A percentile compares a stretch with the other conserved stretches of the same genome.
Evolutionary conservation across 2,329 filamentous ascomycete species (phyloP).

Genomic region (Fusarium verrucosum): DNA sequence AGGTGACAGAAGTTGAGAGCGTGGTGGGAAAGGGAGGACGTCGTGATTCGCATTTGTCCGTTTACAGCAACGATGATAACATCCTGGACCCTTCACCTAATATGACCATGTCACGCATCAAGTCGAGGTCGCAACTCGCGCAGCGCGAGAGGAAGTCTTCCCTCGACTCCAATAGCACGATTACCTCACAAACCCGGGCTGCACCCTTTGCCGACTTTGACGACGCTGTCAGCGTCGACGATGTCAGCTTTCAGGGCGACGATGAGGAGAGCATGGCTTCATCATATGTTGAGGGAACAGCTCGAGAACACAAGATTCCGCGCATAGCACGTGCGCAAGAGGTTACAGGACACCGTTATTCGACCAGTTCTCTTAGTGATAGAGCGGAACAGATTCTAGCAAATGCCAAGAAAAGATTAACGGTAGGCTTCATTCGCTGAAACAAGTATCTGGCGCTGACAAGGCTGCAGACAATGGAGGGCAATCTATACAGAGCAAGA

Average conservation of each 20-base stretch:
- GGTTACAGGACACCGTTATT: slow-evolving; percentile 66
- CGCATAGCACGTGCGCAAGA: slow-evolving; percentile 27
- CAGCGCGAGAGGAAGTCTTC: slow-evolving; percentile 63
- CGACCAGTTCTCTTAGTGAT: slow-evolving; percentile 79
- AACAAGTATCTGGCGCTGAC: slow-evolving; percentile 21
- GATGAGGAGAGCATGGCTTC: slow-evolving; percentile 73
- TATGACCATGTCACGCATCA: slow-evolving; percentile 54
- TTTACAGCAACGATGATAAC: slow-evolving; percentile 48
- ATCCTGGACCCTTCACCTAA: slow-evolving; percentile 58
- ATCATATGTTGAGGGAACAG: slow-evolving; percentile 60
- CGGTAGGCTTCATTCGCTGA: slow-evolving; percentile 64
- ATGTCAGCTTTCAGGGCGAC: slow-evolving; percentile 73
- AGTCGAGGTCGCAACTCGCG: slow-evolving; percentile 55
- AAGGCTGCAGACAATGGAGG: slow-evolving; percentile 82
- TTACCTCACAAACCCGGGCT: slow-evolving; percentile 61
- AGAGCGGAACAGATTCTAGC: slow-evolving; percentile 90
- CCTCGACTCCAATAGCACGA: slow-evolving; percentile 69
- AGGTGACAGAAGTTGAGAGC: slow-evolving; percentile 65
- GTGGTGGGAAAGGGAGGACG: slow-evolving; percentile 56
- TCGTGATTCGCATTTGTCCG: slow-evolving; percentile 50
- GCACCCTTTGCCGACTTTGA: slow-evolving; percentile 69
- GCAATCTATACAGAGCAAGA: slow-evolving; percentile 82
- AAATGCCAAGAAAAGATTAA: slow-evolving; percentile 89
- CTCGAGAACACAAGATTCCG: slow-evolving; percentile 35
- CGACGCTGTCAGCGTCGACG: slow-evolving; percentile 68